Evolutionary conservation across 176 grass and related monocot species (phyloP).

Genomic region (Hsuehochloa calcarea): DNA sequence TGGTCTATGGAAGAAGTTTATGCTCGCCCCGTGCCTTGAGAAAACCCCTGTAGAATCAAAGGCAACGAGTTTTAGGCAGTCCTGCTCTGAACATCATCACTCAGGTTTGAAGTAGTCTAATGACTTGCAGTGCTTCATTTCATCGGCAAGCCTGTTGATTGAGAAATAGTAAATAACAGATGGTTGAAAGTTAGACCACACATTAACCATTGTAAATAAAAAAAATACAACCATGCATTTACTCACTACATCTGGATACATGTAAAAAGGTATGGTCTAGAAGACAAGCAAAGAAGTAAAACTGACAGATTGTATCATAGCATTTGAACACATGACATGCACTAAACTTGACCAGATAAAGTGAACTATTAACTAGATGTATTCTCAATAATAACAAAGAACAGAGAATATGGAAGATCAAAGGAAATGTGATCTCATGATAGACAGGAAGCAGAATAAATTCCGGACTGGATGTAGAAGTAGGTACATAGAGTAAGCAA

Average conservation of each 20-base stretch:
- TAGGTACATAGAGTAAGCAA: not conserved
- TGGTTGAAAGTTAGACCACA: not conserved
- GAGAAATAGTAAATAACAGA: slow-evolving; percentile 18
- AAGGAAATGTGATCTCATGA: not conserved
- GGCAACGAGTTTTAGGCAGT: not conserved
- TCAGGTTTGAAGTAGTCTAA: slow-evolving; percentile 21
- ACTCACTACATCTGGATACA: not conserved
- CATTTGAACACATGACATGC: not conserved
- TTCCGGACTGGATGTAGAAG: not conserved
- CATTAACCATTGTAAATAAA: not conserved
- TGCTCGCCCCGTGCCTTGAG: slow-evolving; percentile 20
- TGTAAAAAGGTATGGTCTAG: not conserved
- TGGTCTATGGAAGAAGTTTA: slow-evolving; percentile 43
- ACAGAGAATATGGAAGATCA: not conserved
- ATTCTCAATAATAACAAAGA: not conserved
- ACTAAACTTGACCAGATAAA: not conserved
- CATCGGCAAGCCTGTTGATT: slow-evolving; percentile 31
- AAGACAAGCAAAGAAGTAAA: slow-evolving; percentile 19
- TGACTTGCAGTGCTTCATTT: slow-evolving; percentile 36
- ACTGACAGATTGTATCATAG: not conserved
- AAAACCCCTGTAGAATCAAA: slow-evolving; percentile 49
- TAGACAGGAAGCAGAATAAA: not conserved
- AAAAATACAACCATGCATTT: not conserved
- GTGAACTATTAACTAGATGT: not conserved
- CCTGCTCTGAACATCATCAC: not conserved